A percentile compares a stretch with the other conserved stretches of the same genome.
Evolutionary conservation across 106 monocot genomes (phyloP).

Genomic region (Gastrodia elata): DNA sequence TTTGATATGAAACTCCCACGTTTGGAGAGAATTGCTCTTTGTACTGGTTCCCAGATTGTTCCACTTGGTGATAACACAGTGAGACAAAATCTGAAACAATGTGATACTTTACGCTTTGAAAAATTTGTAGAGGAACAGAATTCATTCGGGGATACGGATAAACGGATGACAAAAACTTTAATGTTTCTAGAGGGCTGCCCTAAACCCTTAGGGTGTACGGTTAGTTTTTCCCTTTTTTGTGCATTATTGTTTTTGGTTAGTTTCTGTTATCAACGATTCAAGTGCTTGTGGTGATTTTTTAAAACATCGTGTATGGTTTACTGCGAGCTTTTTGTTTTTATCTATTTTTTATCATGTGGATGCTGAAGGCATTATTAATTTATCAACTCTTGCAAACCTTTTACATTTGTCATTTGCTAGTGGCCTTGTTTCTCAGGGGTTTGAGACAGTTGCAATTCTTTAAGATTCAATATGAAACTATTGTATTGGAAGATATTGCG

Average conservation of each 20-base stretch:
- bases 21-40: constrained; percentile 70
- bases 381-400: not conserved
- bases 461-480: no score
- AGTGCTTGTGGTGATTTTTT: not conserved
- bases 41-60: constrained; percentile 75
- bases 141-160: constrained; percentile 37
- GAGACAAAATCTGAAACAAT: constrained; percentile 40
- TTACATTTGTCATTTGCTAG: no score
- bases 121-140: constrained; percentile 75
- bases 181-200: constrained; percentile 89
- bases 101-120: constrained; percentile 72
- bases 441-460: no score
- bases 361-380: not conserved
- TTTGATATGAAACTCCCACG: constrained; percentile 83
- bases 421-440: no score
- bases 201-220: constrained; percentile 86
- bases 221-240: constrained; percentile 21
- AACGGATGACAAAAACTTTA: constrained; percentile 58
- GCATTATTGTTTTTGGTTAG: not conserved
- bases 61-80: constrained; percentile 28
- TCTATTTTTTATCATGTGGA: not conserved
- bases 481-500: no score
- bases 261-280: not conserved
- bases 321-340: not conserved
- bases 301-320: not conserved